Evolutionary conservation across 352 stramenopile species (phyloP).

Genomic region (Pythium periplocum): DNA sequence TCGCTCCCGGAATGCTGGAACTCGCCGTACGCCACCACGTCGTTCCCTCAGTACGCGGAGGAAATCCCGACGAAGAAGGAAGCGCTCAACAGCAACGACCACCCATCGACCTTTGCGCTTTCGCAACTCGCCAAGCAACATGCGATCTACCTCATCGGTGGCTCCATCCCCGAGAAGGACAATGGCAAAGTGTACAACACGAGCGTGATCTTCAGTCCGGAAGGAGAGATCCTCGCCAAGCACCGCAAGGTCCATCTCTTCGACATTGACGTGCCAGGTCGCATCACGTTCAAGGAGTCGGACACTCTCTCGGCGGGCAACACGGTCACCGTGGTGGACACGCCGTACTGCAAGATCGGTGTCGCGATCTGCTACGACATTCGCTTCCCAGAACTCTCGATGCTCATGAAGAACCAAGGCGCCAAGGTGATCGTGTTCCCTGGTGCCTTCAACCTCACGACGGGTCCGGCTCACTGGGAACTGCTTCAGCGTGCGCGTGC

Average conservation of each 20-base stretch:
- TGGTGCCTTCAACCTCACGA: slow-evolving; percentile 86
- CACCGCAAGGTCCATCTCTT: slow-evolving; percentile 99
- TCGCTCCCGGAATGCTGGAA: slow-evolving; percentile 96
- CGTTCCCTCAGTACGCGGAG: slow-evolving; percentile 98
- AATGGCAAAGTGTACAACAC: slow-evolving; percentile 97
- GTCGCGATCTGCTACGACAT: slow-evolving; percentile 99
- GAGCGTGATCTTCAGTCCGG: slow-evolving; percentile 94
- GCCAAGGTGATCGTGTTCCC: slow-evolving; percentile 86
- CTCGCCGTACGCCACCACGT: slow-evolving; percentile 95
- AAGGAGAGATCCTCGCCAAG: slow-evolving; percentile 95
- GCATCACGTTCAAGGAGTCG: slow-evolving; percentile 99
- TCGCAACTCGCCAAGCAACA: slow-evolving; percentile 86
- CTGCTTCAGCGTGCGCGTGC: slow-evolving; percentile 96
- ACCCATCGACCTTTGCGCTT: slow-evolving; percentile 87
- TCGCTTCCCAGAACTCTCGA: slow-evolving; percentile 98
- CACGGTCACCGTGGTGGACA: slow-evolving; percentile 81
- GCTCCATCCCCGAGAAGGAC: slow-evolving; percentile 93
- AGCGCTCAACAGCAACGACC: slow-evolving; percentile 45
- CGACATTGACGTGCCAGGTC: slow-evolving; percentile 99
- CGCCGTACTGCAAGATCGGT: slow-evolving; percentile 91
- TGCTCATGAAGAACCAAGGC: slow-evolving; percentile 92
- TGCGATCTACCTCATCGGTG: slow-evolving; percentile 95
- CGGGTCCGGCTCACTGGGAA: slow-evolving; percentile 98
- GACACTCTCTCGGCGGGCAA: slow-evolving; percentile 96
- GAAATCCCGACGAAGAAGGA: slow-evolving; percentile 78